A percentile compares a stretch with the other conserved stretches of the same genome.
Evolutionary conservation across 495 filamentous ascomycete genomes (phyloP).

Genomic region (Podospora anserina): DNA sequence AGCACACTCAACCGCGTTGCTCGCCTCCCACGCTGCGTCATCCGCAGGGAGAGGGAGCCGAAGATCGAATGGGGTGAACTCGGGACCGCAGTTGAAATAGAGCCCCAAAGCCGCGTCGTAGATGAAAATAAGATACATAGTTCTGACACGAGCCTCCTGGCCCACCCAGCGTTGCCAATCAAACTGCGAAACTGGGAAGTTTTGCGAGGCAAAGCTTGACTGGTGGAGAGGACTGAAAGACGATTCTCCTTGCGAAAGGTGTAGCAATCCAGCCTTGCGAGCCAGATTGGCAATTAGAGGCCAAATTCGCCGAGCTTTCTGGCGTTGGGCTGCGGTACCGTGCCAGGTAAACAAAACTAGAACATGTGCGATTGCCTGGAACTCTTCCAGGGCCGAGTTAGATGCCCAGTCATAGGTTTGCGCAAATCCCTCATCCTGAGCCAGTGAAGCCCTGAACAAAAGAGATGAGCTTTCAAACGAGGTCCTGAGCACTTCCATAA

Average conservation of each 20-base stretch:
- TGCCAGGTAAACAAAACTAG: slow-evolving; percentile 61
- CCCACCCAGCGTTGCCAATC: slow-evolving; percentile 63
- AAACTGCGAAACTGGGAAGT: slow-evolving; percentile 41
- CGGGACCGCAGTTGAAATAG: slow-evolving; percentile 59
- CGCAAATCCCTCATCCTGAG: slow-evolving; percentile 32
- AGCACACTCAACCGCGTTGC: slow-evolving; percentile 53
- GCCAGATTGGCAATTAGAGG: slow-evolving; percentile 50
- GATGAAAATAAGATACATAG: slow-evolving; percentile 60
- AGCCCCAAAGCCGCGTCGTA: slow-evolving; percentile 57
- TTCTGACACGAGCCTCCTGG: slow-evolving; percentile 61
- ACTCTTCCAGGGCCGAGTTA: slow-evolving; percentile 50
- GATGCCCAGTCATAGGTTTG: slow-evolving; percentile 34
- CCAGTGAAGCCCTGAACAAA: slow-evolving; percentile 37
- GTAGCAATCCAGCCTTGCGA: slow-evolving; percentile 49
- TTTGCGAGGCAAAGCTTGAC: slow-evolving; percentile 36
- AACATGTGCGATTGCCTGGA: slow-evolving; percentile 57
- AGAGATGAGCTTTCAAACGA: slow-evolving; percentile 51
- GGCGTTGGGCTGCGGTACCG: slow-evolving; percentile 56
- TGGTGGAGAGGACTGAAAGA: slow-evolving; percentile 47
- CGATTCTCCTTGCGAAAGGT: slow-evolving; percentile 36
- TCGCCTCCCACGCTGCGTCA: slow-evolving; percentile 65
- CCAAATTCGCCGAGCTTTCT: slow-evolving; percentile 52
- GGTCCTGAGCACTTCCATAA: slow-evolving; percentile 54
- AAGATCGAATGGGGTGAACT: slow-evolving; percentile 56
- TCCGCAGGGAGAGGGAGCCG: slow-evolving; percentile 60